Base-by-base conservation (phyloP, 2,329 filamentous ascomycete genomes). In the Penicillium sp. region DNA sequence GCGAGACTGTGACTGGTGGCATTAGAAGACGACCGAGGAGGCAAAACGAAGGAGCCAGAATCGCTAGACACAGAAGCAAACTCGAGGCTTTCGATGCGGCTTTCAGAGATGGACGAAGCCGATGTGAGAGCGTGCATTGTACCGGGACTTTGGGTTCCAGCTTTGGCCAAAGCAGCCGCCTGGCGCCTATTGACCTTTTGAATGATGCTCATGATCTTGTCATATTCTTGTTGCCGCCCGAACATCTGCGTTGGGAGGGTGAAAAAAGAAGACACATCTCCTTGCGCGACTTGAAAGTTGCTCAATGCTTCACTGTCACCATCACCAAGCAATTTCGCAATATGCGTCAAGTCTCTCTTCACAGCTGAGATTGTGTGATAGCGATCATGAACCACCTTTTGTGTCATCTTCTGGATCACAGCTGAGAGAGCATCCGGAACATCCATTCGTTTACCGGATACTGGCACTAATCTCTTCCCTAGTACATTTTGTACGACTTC, bases 401-500 rank as follows among this genome's bases (percentile, higher is more conserved):
- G 87, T 0, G 91, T 96, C 83, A 95, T 96, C 70, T 91, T 95
- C 69, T 93, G 88, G 38, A 97, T 90, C 41, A 97, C 88, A 31
- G 84, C 83, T 1, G 89, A 89, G 40, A 97, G 79, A 8, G 88
- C 88, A 55, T 95, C 90, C 0, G 93, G 93, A 6, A 96, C 81
- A 68, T 97, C 93, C 57, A 91, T 82, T 48, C 93, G 84, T 42
- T 91, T 84, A 4, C 84, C 84, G 4, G 90, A 90, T 9, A 94
- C 86, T 36, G 85, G 85, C 5, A 89, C 86, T 61, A 97, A 85
- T 43, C 89, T 85, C 61, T 88, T 88, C 44, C 87, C 87, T 9
- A 97, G 80, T 11, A 97, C 91, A 62, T 87, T 90, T 70, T 97
- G 92, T 61, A 97, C 91, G 42, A 97, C 91, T 66, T 97, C 92